Evolutionary conservation across 2,329 filamentous ascomycete species (phyloP), one percentile per base, ranked within the genome.

Genomic region (Neurospora sp.): DNA sequence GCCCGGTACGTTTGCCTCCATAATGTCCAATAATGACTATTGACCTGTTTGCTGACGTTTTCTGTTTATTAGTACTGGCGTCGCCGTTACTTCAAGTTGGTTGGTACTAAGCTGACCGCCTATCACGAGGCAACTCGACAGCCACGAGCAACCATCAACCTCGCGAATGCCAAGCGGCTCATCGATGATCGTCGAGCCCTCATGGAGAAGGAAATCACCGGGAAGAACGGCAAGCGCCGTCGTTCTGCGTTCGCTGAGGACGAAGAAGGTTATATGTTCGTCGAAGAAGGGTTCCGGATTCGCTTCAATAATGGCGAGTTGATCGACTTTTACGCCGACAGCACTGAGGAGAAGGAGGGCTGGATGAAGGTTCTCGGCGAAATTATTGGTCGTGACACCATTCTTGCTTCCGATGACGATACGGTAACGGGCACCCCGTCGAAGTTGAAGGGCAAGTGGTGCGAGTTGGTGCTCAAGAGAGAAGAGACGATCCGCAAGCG

Each of bases 211-310:
- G 93, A 96, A 77, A 93, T 90, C 0, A 89, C 86, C 15, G 91
- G 90, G 70, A 92, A 90, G 78, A 87, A 87, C 73, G 92, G 93
- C 70, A 90, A 89, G 75, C 91, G 96, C 62, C 91, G 96, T 70
- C 93, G 96, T 79, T 97, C 94, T 40, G 96, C 93, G 11, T 99
- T 99, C 79, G 94, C 95, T 1, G 96, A 98, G 80, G 96, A 99
- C 74, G 96, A 99, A 81, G 96, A 99, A 79, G 96, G 96, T 58
- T 99, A 99, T 84, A 97, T 97, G 92, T 99, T 99, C 79, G 95
- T 99, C 68, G 96, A 99, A 80, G 96, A 99, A 79, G 96, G 96
- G 2, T 99, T 99, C 90, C 93, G 96, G 52, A 97, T 99, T 79
- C 93, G 95, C 70, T 99, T 99, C 81, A 96, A 93, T 79, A 99